These are phyloP conservation scores for Gaeumannomyces sp. DNA, from an alignment of 2,329 filamentous ascomycete genomes.

Conservation along the genomic window DNA sequence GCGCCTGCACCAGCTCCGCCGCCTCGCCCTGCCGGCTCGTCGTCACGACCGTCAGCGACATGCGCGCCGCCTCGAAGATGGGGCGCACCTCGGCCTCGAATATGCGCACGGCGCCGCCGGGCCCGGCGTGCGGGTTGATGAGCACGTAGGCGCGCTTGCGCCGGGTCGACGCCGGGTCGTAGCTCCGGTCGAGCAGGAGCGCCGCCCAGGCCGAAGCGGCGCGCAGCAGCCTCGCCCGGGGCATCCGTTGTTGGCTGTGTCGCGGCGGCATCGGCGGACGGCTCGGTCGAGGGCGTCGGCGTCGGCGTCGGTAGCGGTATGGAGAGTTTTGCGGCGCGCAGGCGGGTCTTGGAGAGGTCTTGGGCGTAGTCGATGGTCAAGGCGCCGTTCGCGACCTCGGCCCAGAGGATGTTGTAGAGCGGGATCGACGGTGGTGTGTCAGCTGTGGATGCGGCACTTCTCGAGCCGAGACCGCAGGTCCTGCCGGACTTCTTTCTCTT, in stretches of 20 bases:
- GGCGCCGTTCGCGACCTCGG: constrained; percentile 47
- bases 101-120: constrained; percentile 65
- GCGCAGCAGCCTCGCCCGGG: constrained; percentile 28
- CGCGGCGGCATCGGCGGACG: not conserved
- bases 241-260: not conserved
- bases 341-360: constrained; percentile 48
- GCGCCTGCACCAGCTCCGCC: constrained; percentile 63
- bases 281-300: not conserved
- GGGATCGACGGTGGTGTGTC: constrained; percentile 45
- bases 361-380: constrained; percentile 70
- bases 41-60: constrained; percentile 65
- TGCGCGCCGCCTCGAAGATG: constrained; percentile 74
- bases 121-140: constrained; percentile 86
- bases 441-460: too few species aligned
- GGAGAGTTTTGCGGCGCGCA: constrained; percentile 55
- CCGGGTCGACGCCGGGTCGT: constrained; percentile 54
- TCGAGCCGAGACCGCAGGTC: constrained; percentile 5
- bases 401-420: constrained; percentile 81
- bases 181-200: constrained; percentile 63
- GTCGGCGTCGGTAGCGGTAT: constrained; percentile 32
- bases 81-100: constrained; percentile 74
- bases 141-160: constrained; percentile 79
- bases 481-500: not conserved
- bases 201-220: constrained; percentile 53
- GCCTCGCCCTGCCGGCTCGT: constrained; percentile 74